These are phyloP conservation scores for Penicillium italicum DNA, from an alignment of 2,329 filamentous ascomycete genomes.

Conservation along the genomic window DNA sequence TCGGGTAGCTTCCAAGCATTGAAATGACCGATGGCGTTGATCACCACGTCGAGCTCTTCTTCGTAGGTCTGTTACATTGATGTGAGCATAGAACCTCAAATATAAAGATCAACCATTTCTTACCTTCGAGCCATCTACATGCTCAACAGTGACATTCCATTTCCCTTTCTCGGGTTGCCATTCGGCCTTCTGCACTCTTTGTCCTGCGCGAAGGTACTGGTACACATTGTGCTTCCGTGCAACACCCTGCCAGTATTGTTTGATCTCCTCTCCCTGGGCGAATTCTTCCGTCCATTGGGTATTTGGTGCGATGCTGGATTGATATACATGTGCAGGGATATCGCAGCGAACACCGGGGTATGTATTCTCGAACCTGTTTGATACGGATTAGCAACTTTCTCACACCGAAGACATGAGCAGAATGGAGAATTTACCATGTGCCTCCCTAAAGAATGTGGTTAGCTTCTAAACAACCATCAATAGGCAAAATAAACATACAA, in stretches of 20 bases:
- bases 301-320: conserved; percentile 65
- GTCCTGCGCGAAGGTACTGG: conserved; percentile 53
- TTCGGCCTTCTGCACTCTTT: conserved; percentile 52
- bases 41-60: conserved; percentile 57
- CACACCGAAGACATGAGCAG: neutral
- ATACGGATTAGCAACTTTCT: conserved; percentile 11
- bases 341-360: conserved; percentile 67
- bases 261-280: conserved; percentile 63
- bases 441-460: conserved; percentile 37
- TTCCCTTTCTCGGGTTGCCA: conserved; percentile 54
- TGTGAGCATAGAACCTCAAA: conserved; percentile 15
- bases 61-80: conserved; percentile 38
- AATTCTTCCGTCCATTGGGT: conserved; percentile 67
- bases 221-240: conserved; percentile 64
- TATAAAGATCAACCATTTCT: neutral
- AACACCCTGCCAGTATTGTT: conserved; percentile 61
- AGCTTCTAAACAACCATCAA: neutral
- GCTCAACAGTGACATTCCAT: conserved; percentile 53
- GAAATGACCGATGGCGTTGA: conserved; percentile 63
- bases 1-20: conserved; percentile 63
- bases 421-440: conserved; percentile 37
- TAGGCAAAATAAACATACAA: conserved; percentile 48
- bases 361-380: conserved; percentile 41
- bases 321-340: conserved; percentile 67
- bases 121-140: conserved; percentile 33